Conservation (phyloP, 441 rosid genomes). For the Aquilaria agallochum region DNA sequence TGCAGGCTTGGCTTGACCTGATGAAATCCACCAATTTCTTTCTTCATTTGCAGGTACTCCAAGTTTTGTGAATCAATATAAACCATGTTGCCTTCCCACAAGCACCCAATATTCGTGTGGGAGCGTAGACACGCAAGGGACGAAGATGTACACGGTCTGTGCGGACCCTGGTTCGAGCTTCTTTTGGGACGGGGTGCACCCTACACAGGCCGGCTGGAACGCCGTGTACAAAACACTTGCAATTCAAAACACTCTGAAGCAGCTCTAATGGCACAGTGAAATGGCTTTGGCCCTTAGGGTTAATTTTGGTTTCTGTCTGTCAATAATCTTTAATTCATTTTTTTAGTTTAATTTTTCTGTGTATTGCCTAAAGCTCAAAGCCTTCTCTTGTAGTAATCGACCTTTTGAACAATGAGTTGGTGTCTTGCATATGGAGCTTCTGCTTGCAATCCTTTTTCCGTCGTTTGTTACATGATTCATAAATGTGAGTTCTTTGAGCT, state of each 20-base stretch:
- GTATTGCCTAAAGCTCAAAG: too few relatives aligned
- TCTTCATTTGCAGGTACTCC: constrained; percentile 36
- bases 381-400: too few relatives aligned
- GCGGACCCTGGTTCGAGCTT: constrained; percentile 43
- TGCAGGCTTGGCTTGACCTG: too few relatives aligned
- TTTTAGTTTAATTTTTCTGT: too few relatives aligned
- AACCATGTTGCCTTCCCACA: constrained; percentile 62
- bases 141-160: constrained; percentile 45
- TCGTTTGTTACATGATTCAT: too few relatives aligned
- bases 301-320: too few relatives aligned
- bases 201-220: constrained; percentile 60
- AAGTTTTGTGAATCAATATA: constrained; percentile 43
- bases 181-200: constrained; percentile 80
- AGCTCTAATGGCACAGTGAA: constrained; percentile 6
- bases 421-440: too few relatives aligned
- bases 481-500: too few relatives aligned
- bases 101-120: constrained; percentile 40
- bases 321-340: too few relatives aligned
- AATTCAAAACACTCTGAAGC: constrained; percentile 28
- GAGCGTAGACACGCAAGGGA: constrained; percentile 35
- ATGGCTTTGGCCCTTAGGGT: too few relatives aligned
- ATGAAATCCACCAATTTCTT: neutral
- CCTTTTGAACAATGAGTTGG: too few relatives aligned
- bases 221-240: constrained; percentile 27
- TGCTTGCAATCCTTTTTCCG: too few relatives aligned